phyloP scores from a whole-genome alignment of 305 asterid genomes.

The Fraxinus angustifolia region DNA sequence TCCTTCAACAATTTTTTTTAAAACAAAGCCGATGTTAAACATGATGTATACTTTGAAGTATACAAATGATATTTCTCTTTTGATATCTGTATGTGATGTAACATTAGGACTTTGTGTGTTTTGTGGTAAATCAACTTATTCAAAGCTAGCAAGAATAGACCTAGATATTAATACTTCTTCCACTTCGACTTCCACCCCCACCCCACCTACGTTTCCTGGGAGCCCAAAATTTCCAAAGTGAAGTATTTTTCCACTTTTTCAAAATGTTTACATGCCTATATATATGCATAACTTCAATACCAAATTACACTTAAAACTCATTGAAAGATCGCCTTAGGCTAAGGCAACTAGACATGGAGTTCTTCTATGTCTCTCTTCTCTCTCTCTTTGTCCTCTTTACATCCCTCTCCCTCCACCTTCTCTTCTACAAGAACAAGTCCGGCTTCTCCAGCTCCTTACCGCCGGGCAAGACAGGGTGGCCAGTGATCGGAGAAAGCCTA shows the following conservation, averaged over 20 bases:
- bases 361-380: slow-evolving; percentile 44
- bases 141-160: slow-evolving; percentile 6
- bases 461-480: slow-evolving; percentile 70
- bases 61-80: no score
- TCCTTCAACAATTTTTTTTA: no score
- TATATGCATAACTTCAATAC: slow-evolving; percentile 6
- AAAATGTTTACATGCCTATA: slow-evolving; percentile 28
- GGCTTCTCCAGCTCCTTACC: slow-evolving; percentile 36
- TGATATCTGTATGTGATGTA: not conserved
- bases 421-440: slow-evolving; percentile 36
- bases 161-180: not conserved
- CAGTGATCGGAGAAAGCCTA: slow-evolving; percentile 64
- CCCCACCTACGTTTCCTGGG: not conserved
- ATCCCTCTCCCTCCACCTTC: slow-evolving; percentile 47
- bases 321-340: not conserved
- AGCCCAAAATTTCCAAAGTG: not conserved
- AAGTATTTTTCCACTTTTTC: not conserved
- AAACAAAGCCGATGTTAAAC: no score
- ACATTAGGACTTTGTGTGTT: not conserved
- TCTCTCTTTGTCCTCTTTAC: slow-evolving; percentile 32
- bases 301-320: slow-evolving; percentile 18
- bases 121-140: not conserved
- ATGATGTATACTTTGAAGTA: no score
- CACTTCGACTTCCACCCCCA: not conserved
- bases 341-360: slow-evolving; percentile 36